Conservation (phyloP, 73 alveolate genomes). For the Tetrahymena borealis region DNA sequence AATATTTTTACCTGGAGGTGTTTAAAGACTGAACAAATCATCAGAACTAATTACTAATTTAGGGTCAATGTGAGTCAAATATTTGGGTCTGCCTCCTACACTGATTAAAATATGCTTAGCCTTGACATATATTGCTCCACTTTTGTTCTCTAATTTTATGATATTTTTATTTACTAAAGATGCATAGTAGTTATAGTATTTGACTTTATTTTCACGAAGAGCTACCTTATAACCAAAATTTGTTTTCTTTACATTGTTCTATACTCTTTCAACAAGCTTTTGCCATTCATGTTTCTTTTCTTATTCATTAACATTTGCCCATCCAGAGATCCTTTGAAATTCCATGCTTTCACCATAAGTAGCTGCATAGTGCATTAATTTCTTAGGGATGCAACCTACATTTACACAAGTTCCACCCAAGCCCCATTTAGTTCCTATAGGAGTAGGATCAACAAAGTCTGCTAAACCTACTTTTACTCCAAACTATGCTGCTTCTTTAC, state of each 20-base stretch:
- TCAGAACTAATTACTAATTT: conserved; percentile 70
- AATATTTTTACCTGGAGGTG: conserved; percentile 67
- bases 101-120: conserved; percentile 67
- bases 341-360: conserved; percentile 70
- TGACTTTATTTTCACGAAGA: conserved; percentile 55
- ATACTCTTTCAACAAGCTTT: conserved; percentile 56
- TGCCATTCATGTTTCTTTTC: conserved; percentile 76
- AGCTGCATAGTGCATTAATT: conserved; percentile 98
- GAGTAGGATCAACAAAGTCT: conserved; percentile 93
- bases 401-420: conserved; percentile 99
- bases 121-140: conserved; percentile 11
- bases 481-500: conserved; percentile 87
- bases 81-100: conserved; percentile 70
- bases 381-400: conserved; percentile 99
- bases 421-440: conserved; percentile 87
- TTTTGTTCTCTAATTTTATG: conserved; percentile 57
- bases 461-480: conserved; percentile 92
- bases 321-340: conserved; percentile 64
- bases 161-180: conserved; percentile 72
- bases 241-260: conserved; percentile 56
- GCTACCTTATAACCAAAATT: conserved; percentile 73
- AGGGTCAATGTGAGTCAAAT: conserved; percentile 55
- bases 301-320: conserved; percentile 43
- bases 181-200: conserved; percentile 73
- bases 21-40: conserved; percentile 74